phyloP scores from a whole-genome alignment of 2,329 filamentous ascomycete species.

The Fusarium pseudoanthophilum region DNA sequence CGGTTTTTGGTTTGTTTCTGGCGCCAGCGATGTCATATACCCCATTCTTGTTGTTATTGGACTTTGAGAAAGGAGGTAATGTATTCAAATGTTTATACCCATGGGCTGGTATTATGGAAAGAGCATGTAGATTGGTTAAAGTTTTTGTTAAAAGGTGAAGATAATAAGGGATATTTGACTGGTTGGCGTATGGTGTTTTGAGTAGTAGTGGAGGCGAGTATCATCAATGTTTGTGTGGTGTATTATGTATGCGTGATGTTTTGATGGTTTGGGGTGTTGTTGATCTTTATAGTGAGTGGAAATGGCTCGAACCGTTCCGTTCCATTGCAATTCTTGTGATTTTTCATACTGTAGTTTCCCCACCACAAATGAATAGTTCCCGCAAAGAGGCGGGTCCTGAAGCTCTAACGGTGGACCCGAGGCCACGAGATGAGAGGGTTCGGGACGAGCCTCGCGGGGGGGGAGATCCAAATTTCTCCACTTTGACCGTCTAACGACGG shows the following conservation, averaged over 20 bases:
- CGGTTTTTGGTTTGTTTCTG: neutral
- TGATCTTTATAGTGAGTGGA: neutral
- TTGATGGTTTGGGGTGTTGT: neutral
- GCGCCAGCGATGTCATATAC: conserved; percentile 19
- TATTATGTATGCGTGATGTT: neutral
- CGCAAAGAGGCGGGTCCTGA: conserved; percentile 9
- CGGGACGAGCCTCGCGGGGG: conserved; percentile 35
- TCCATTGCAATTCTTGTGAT: neutral
- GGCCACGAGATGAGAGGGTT: conserved; percentile 26
- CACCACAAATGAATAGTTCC: conserved; percentile 27
- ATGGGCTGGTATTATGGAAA: conserved; percentile 4
- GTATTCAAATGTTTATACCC: conserved; percentile 24
- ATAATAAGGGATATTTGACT: neutral
- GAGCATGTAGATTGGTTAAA: conserved; percentile 10
- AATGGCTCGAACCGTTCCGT: neutral
- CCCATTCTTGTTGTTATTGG: conserved; percentile 21
- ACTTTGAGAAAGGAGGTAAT: conserved; percentile 22
- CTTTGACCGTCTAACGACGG: conserved; percentile 1
- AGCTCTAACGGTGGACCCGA: neutral
- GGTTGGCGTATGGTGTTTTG: neutral
- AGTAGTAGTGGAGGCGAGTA: neutral
- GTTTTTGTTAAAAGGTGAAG: neutral
- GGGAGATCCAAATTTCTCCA: conserved; percentile 15
- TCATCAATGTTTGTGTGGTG: neutral
- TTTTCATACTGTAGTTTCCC: conserved; percentile 26